Conservation (phyloP, 192 early-diverging fungal genomes). For the Borealophlyctis nickersoniae region DNA sequence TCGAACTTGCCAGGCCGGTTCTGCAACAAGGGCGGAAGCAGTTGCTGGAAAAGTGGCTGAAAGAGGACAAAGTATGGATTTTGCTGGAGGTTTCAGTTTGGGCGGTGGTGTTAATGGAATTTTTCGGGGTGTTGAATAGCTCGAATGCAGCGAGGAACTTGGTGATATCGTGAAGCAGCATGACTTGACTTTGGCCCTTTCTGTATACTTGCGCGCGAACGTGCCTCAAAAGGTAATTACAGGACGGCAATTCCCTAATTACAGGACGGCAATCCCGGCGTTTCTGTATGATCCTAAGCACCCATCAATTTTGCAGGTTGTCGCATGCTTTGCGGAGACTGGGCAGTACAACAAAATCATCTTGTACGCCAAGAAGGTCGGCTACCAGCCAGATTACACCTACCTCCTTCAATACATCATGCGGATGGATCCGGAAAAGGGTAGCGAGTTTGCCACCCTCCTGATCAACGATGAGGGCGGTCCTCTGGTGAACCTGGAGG, state of each 20-base stretch:
- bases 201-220: constrained; percentile 92
- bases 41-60: constrained; percentile 96
- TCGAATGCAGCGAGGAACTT: constrained; percentile 96
- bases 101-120: constrained; percentile 2
- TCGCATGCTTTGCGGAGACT: constrained; percentile 94
- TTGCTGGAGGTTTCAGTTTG: not conserved
- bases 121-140: constrained; percentile 17
- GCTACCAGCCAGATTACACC: constrained; percentile 89
- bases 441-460: constrained; percentile 85
- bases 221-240: constrained; percentile 77
- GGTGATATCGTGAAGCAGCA: constrained; percentile 94
- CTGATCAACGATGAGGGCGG: constrained; percentile 81
- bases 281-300: constrained; percentile 4
- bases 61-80: constrained; percentile 80
- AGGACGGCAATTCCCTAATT: too few species aligned
- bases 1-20: constrained; percentile 90
- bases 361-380: constrained; percentile 90
- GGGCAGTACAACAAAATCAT: constrained; percentile 96
- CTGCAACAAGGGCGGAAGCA: constrained; percentile 86
- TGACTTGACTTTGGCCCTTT: constrained; percentile 86
- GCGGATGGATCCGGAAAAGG: constrained; percentile 89
- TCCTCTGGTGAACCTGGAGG: constrained; percentile 80
- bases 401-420: constrained; percentile 88
- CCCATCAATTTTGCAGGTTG: constrained; percentile 47
- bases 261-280: too few species aligned